Evolutionary conservation across 176 grass and related monocot species (phyloP), one percentile per base, ranked within the genome.

Genomic region (Hsuehochloa calcarea): DNA sequence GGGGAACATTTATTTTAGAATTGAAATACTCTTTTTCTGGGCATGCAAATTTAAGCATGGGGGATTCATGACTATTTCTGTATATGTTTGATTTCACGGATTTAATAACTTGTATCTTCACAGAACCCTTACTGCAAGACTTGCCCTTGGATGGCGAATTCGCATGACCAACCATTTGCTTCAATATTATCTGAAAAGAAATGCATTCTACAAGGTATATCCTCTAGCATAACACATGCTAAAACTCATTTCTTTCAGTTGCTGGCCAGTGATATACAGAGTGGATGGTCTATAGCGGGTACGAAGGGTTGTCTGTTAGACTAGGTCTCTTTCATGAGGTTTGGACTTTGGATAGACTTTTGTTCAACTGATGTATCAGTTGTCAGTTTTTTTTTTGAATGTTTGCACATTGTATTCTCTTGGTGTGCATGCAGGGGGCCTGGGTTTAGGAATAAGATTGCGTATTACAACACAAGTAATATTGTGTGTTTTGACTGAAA

Each of bases 81-180:
- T 68, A 59, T 60, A 43, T 87, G 23, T 26, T 80, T 72, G 13
- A 71, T 80, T 86, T 80, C 63, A 50, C 60, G 68, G 70, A 78
- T 74, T 90, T 64, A 79, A 71, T 90, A 64, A 68, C 52, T 39
- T 84, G 68, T 72, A 52, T 67, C 67, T 73, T 79, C 66, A 80
- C 91, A 99, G 96, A 79, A 92, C 94, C 55, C 87, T 99, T 66
- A 96, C 93, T 31, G 86, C 90, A 47, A 93, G 86, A 87, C 91
- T 99, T 87, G 96, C 96, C 31, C 89, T 98, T 88, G 96, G 96
- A 92, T 98, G 96, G 96, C 17, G 93, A 85, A 98, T 98, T 84
- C 89, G 86, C 52, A 77, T 98, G 82, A 98, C 96, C 64, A 91
- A 98, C 68, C 89, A 98, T 92, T 80, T 98, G 82, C 88, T 98